Conservation (phyloP, 2,329 filamentous ascomycete genomes). For the Canariomyces notabilis region DNA sequence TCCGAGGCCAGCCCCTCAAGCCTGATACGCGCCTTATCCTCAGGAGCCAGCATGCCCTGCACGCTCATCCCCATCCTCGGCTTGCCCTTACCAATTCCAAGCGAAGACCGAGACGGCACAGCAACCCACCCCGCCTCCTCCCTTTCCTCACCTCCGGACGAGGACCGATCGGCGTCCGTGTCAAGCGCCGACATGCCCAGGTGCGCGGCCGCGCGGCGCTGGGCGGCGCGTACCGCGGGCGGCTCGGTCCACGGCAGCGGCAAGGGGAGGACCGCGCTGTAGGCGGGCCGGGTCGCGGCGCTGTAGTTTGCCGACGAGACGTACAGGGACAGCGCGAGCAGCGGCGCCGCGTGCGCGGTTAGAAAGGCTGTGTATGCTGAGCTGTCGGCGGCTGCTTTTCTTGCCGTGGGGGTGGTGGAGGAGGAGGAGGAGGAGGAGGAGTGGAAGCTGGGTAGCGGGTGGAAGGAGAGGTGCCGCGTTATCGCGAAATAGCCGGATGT, state of each 20-base stretch:
- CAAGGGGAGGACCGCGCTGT: slow-evolving; percentile 74
- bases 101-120: slow-evolving; percentile 38
- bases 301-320: slow-evolving; percentile 87
- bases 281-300: slow-evolving; percentile 70
- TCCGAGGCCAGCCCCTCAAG: slow-evolving; percentile 67
- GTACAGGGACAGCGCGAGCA: slow-evolving; percentile 84
- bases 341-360: slow-evolving; percentile 65
- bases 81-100: slow-evolving; percentile 49
- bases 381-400: slow-evolving; percentile 36
- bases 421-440: slow-evolving; percentile 35
- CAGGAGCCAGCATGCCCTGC: slow-evolving; percentile 56
- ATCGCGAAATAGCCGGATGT: slow-evolving; percentile 59
- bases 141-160: slow-evolving; percentile 11
- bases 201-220: slow-evolving; percentile 64
- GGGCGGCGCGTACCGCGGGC: slow-evolving; percentile 63
- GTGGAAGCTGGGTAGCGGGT: slow-evolving; percentile 30
- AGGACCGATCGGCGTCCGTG: slow-evolving; percentile 35
- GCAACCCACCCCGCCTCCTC: slow-evolving; percentile 33
- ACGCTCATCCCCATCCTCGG: slow-evolving; percentile 52
- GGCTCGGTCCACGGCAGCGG: slow-evolving; percentile 85
- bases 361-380: slow-evolving; percentile 63
- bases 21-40: slow-evolving; percentile 68
- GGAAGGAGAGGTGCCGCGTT: slow-evolving; percentile 46
- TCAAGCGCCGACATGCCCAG: slow-evolving; percentile 66
- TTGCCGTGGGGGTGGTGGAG: slow-evolving; percentile 30